A percentile compares a stretch with the other conserved stretches of the same genome.
Conservation (phyloP, 129 eudicot genomes). For the Flaveria ramosissima region DNA sequence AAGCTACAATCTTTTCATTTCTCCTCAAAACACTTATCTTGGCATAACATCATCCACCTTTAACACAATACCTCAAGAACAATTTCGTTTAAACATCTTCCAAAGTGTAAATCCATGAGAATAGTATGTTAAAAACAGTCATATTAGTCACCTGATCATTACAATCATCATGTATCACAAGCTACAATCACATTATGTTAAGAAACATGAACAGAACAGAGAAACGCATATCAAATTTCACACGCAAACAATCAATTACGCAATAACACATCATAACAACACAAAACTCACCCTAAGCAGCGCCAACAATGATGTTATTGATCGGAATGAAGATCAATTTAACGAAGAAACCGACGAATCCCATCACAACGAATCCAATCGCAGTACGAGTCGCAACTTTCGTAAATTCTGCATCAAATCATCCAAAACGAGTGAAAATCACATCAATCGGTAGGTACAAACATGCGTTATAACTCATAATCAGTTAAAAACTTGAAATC, state of each 20-base stretch:
- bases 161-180: conserved; percentile 1
- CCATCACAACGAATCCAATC: conserved; percentile 96
- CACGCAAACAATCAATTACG: not conserved
- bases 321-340: conserved; percentile 92
- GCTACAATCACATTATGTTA: not conserved
- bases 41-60: not conserved
- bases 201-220: not conserved
- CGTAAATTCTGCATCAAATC: conserved; percentile 60
- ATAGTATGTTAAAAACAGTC: not conserved
- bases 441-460: conserved; percentile 15
- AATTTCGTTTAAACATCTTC: not conserved
- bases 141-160: not conserved
- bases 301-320: conserved; percentile 92
- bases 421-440: not conserved
- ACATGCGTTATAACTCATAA: not conserved
- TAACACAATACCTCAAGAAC: not conserved
- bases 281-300: conserved; percentile 38
- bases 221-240: not conserved
- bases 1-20: not conserved
- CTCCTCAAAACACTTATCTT: not conserved
- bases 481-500: not conserved
- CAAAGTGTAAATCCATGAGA: not conserved
- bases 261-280: too few species aligned
- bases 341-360: conserved; percentile 93
- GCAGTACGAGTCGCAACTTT: conserved; percentile 97